Evolutionary conservation across 1,139 yeast species (phyloP), one percentile per base, ranked within the genome.

Genomic region (Candida glucosophila): DNA sequence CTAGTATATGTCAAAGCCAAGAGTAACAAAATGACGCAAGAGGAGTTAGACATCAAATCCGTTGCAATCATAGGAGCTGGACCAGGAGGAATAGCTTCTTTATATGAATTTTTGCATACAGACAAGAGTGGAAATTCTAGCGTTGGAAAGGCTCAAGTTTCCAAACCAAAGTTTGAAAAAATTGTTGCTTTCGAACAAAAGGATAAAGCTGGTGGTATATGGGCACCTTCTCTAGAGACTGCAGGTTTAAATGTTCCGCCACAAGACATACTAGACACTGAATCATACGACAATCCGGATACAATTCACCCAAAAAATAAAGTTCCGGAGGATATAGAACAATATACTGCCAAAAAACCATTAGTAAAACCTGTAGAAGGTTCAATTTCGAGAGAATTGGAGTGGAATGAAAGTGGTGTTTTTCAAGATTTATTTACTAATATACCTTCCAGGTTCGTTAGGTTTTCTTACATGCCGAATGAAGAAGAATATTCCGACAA

Each of bases 21-120:
- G n/a, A n/a, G n/a, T n/a, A n/a, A n/a, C n/a, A n/a, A n/a, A n/a
- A n/a, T n/a, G n/a, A n/a, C n/a, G n/a, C n/a, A n/a, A n/a, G n/a
- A 21, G 19, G 15, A 24, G 15, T 30, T 33, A 6, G 26, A 30
- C 24, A 49, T 53, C 22, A 31, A 50, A 14, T 39, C 44, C 4
- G 47, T 58, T 22, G 64, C 54, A 2, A 49, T 58, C 6, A 44
- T 58, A 13, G 64, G 64, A 1, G 57, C 53, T 12, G 64, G 64
- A 5, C 64, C 63, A 2, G 58, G 50, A 3, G 64, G 64, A 1
- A 36, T 58, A 20, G 62, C 62, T 10, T 37, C 60, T 2, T 36
- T 56, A 9, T 56, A 55, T 30, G 64, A 58, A 34, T 40, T 57
- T 21, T 37, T 52, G 5, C 63, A 57, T 35, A 54, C 61, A 3